Base-by-base conservation (phyloP, 768 basidiomycete genomes). In the Boletus barrowsii region DNA sequence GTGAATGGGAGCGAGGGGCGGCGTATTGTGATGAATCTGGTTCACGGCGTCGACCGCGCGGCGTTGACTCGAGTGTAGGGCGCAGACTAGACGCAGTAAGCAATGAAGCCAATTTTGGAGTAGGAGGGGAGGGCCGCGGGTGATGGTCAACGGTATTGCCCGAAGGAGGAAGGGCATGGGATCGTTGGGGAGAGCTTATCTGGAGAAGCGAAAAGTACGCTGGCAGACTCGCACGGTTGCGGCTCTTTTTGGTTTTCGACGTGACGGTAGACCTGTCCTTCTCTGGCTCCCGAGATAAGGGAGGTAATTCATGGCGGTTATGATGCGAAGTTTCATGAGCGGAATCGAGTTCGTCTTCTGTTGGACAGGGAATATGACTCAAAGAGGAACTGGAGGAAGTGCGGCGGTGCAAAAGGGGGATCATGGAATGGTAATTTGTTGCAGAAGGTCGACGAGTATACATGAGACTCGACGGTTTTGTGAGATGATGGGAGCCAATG, bases 191-290 rank as follows among this genome's bases (percentile, higher is more conserved):
- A 46, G 76, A 76, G 58, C 71, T 73, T 60, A 83, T 73, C 65
- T 83, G 81, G 37, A 90, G 77, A 54, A 88, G 76, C 44, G 86
- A 88, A 68, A 90, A 90, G 70, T 83, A 88, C 18, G 86, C 81
- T 20, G 88, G 88, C 29, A 90, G 79, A 66, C 83, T 86, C 42
- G 83, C 83, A 67, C 88, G 86, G 68, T 83, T 87, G 62, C 82
- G 83, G 61, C 71, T 75, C 54, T 75, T 77, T 71, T 75, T 82
- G 52, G 75, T 73, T 78, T 58, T 73, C 57, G 62, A 69, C 15
- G 69, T 68, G 56, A 72, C 58, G 40, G 68, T 67, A 17, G 63
- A 63, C 33, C 53, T 64, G 59, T 68, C 54, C 54, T 57, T 62
- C 39, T 67, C 64, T 36, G 53, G 47, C 46, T 62, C 64, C 48